Base-by-base conservation (phyloP, 208 protist genomes). In the Acanthamoeba triangularis region DNA sequence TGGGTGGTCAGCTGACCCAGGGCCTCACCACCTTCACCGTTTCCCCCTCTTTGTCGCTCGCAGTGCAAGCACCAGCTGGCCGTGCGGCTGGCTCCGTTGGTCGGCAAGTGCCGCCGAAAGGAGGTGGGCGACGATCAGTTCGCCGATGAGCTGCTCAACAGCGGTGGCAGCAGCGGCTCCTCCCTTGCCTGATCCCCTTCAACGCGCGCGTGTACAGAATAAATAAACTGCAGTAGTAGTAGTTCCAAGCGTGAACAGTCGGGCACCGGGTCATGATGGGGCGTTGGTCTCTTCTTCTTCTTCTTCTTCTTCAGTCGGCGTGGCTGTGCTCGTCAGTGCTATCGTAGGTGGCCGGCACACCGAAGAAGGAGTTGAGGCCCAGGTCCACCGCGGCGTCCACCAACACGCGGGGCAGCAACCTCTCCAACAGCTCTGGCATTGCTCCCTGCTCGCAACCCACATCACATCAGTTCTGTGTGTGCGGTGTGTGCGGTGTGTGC, bases 61-160 rank as follows among this genome's bases (percentile, higher is more conserved):
- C 69, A 95, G 91, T 95, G 91, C 54, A 95, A 95, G 52, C 91
- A 95, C 54, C 91, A 95, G 74, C 37, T 95, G 41, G 91, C 91
- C 23, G 65, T 63, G 30, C 93, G 44, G 52, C 47, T 95, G 49
- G 91, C 91, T 3, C 56, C 65, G 47, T 95, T 95, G 91, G 72
- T 95, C 4, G 72, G 74, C 65, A 95, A 87, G 56, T 87, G 72
- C 47, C 54, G 72, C 20, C 23, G 49, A 1, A 95, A 87, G 47
- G 72, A 95, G 76, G 76, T 95, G 20, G 7, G 72, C 54, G 91
- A 95, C n/a, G 76, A 95, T 2, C 49, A 87, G 23, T 95, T 95
- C 59, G 91, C 91, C 3, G 91, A 95, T 28, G 88, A 93, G 52
- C 88, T 93, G 44, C 69, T 93, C 80, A 88, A 61, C 59, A 65